phyloP scores from a whole-genome alignment of 208 protist species.

The Wallacemonas sp. region DNA sequence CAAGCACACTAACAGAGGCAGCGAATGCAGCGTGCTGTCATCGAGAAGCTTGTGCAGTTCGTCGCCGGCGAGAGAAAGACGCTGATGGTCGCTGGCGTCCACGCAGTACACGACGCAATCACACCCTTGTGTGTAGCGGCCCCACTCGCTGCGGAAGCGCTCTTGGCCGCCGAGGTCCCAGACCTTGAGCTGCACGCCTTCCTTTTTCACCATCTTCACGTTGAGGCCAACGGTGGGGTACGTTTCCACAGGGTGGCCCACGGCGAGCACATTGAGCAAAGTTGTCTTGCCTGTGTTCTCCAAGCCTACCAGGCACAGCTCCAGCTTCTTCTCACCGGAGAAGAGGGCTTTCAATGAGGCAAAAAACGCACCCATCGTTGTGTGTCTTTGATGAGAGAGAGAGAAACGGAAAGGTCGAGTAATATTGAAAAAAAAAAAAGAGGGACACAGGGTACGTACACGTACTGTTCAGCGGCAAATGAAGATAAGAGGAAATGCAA shows the following conservation, averaged over 20 bases:
- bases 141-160: slow-evolving; percentile 75
- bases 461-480: background rate
- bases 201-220: slow-evolving; percentile 76
- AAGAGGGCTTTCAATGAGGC: slow-evolving; percentile 56
- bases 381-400: background rate
- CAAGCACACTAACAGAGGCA: slow-evolving; percentile 74
- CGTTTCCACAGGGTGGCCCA: slow-evolving; percentile 65
- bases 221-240: slow-evolving; percentile 84
- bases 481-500: background rate
- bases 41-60: slow-evolving; percentile 74
- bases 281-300: slow-evolving; percentile 86
- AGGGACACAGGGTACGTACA: background rate
- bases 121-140: slow-evolving; percentile 66
- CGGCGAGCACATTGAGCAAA: slow-evolving; percentile 73
- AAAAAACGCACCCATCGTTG: slow-evolving; percentile 57
- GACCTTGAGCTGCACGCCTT: slow-evolving; percentile 79
- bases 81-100: slow-evolving; percentile 61
- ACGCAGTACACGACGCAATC: slow-evolving; percentile 81
- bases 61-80: slow-evolving; percentile 44
- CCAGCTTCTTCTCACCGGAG: slow-evolving; percentile 57
- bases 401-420: background rate
- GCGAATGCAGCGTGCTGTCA: slow-evolving; percentile 43
- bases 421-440: background rate
- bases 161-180: slow-evolving; percentile 82
- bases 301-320: slow-evolving; percentile 76